Evolutionary conservation across 78 protist genomes (phyloP).

Genomic region (Bigelowiella natans): DNA sequence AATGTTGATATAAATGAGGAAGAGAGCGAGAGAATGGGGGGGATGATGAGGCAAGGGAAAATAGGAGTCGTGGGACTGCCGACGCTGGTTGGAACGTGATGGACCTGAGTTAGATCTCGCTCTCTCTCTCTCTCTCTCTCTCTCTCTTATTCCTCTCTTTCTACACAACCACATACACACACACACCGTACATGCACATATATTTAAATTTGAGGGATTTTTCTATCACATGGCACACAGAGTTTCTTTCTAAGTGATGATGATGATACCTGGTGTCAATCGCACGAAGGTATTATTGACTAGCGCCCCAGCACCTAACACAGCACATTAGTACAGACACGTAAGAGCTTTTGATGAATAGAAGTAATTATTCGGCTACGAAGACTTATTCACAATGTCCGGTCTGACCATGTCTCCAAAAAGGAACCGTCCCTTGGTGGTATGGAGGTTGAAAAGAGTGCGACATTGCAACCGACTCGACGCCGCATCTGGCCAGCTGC

Average conservation of each 20-base stretch:
- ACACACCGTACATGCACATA: no score
- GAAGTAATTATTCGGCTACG: neutral
- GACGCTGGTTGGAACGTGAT: no score
- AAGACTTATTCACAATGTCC: neutral
- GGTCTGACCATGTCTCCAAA: neutral
- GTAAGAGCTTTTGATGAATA: neutral
- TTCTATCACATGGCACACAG: no score
- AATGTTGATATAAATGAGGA: neutral
- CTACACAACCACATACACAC: no score
- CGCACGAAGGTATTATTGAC: neutral
- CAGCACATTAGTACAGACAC: neutral
- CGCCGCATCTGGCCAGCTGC: no score
- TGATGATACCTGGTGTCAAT: neutral
- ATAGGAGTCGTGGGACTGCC: no score
- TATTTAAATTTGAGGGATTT: no score
- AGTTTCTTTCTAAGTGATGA: no score
- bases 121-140: no score
- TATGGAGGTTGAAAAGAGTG: neutral
- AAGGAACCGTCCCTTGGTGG: neutral
- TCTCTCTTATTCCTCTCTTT: no score
- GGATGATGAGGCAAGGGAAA: neutral
- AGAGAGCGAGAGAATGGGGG: neutral
- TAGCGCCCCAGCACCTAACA: slow-evolving; percentile 1
- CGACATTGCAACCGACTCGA: neutral
- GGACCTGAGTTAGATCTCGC: no score